These are phyloP conservation scores for Hyphodiscus hymeniophilus DNA, from an alignment of 495 filamentous ascomycete species.

Conservation along the genomic window DNA sequence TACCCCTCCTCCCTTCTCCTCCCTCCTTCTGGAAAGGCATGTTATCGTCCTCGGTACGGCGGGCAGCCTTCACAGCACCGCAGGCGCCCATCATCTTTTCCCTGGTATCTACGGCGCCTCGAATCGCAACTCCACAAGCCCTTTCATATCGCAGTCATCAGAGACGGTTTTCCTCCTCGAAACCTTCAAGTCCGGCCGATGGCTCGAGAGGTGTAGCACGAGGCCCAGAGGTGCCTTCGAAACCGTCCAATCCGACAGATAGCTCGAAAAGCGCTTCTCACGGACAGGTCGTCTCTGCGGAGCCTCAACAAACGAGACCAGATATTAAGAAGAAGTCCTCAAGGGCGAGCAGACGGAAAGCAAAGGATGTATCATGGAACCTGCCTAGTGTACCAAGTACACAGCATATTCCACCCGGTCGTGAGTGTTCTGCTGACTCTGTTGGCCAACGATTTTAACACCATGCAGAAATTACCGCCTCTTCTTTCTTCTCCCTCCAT, in stretches of 20 bases:
- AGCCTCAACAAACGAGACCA: no score
- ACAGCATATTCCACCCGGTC: conserved; percentile 55
- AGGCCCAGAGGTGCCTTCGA: conserved; percentile 29
- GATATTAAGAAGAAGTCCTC: conserved; percentile 39
- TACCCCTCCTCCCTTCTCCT: conserved; percentile 2
- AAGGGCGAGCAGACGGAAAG: conserved; percentile 27
- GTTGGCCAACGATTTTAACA: conserved; percentile 13
- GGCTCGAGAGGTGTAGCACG: conserved; percentile 37
- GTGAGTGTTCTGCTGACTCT: conserved; percentile 36
- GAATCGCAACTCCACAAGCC: conserved; percentile 26
- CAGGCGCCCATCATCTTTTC: conserved; percentile 30
- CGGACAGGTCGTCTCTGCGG: conserved; percentile 6
- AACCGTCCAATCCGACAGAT: conserved; percentile 25
- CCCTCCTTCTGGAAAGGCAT: conserved; percentile 23
- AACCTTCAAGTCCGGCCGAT: conserved; percentile 46
- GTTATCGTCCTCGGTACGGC: conserved; percentile 44
- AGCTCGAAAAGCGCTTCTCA: conserved; percentile 36
- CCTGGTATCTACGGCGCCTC: conserved; percentile 25
- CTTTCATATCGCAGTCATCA: conserved; percentile 34
- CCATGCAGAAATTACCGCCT: conserved; percentile 67
- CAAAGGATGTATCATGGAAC: conserved; percentile 40
- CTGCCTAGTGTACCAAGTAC: conserved; percentile 82
- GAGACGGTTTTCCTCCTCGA: conserved; percentile 47
- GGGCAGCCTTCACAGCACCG: conserved; percentile 34
- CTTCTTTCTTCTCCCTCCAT: conserved; percentile 93